Evolutionary conservation across 164 flowering plant species (phyloP).

Genomic region (Pachysandra terminalis): DNA sequence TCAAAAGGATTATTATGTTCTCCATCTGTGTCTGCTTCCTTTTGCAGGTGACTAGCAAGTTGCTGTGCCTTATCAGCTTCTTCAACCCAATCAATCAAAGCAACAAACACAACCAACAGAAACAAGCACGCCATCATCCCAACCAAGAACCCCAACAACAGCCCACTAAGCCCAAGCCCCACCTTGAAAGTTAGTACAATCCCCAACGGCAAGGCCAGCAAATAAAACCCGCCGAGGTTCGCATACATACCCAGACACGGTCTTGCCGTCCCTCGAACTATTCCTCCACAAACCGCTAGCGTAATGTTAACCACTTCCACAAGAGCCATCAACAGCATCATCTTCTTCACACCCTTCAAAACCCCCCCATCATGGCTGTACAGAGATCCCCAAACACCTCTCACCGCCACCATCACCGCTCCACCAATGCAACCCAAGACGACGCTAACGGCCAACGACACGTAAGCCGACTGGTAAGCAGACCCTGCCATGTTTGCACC

Average conservation of each 20-base stretch:
- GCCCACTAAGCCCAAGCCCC: conserved; percentile 52
- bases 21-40: conserved; percentile 9
- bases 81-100: conserved; percentile 59
- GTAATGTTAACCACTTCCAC: conserved; percentile 83
- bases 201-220: conserved; percentile 71
- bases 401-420: conserved; percentile 42
- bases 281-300: conserved; percentile 67
- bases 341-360: conserved; percentile 57
- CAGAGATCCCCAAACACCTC: conserved; percentile 71
- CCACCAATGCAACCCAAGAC: conserved; percentile 52
- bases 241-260: conserved; percentile 74
- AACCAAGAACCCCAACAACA: conserved; percentile 60
- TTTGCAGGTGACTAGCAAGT: conserved; percentile 26
- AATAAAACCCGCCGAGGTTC: conserved; percentile 69
- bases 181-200: conserved; percentile 57
- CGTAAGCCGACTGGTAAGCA: conserved; percentile 48
- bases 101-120: conserved; percentile 49
- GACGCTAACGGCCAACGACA: conserved; percentile 35
- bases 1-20: not conserved
- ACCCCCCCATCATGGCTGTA: conserved; percentile 56
- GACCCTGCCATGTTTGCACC: conserved; percentile 48
- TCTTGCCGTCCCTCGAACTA: conserved; percentile 78
- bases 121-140: conserved; percentile 50
- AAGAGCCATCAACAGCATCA: conserved; percentile 65
- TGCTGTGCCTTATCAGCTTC: conserved; percentile 70